Percentiles rank a stretch among this genome's conserved stretches.
phyloP scores from a whole-genome alignment of 1,139 yeast genomes.

The Komagataea norvegica region DNA sequence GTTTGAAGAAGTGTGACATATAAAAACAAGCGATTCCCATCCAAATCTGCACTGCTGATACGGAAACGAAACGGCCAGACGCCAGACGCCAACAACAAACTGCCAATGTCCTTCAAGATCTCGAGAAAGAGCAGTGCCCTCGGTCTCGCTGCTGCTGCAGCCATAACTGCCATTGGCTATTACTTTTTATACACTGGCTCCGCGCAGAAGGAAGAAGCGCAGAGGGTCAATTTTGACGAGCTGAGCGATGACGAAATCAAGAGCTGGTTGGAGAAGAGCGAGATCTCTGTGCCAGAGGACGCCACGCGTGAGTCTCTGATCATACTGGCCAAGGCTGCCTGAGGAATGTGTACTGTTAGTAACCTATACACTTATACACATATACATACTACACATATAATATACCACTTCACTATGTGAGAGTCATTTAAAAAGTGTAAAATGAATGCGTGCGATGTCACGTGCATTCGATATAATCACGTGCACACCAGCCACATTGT shows the following conservation, averaged over 20 bases:
- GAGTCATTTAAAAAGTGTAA: no score
- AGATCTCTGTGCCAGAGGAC: conserved; percentile 43
- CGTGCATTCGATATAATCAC: neutral
- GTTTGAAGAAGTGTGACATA: no score
- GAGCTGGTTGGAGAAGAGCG: conserved; percentile 39
- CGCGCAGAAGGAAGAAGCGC: conserved; percentile 37
- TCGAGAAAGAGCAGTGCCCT: conserved; percentile 15
- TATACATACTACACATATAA: neutral
- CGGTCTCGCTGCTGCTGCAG: conserved; percentile 37
- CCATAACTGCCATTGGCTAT: conserved; percentile 38
- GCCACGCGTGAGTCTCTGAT: conserved; percentile 45
- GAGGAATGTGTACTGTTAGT: conserved; percentile 14
- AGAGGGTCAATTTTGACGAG: conserved; percentile 24
- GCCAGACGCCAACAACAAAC: no score
- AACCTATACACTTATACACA: neutral
- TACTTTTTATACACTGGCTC: conserved; percentile 45
- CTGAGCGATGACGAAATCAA: conserved; percentile 41
- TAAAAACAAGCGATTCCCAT: no score
- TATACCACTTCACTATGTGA: conserved; percentile 1
- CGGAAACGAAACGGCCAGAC: no score
- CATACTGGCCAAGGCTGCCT: conserved; percentile 43
- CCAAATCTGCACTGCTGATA: no score
- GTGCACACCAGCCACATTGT: neutral
- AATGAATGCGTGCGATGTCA: no score
- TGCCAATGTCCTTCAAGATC: conserved; percentile 13